Conservation (phyloP, 805 yeast genomes). For the Myxozyma nipponensis region DNA sequence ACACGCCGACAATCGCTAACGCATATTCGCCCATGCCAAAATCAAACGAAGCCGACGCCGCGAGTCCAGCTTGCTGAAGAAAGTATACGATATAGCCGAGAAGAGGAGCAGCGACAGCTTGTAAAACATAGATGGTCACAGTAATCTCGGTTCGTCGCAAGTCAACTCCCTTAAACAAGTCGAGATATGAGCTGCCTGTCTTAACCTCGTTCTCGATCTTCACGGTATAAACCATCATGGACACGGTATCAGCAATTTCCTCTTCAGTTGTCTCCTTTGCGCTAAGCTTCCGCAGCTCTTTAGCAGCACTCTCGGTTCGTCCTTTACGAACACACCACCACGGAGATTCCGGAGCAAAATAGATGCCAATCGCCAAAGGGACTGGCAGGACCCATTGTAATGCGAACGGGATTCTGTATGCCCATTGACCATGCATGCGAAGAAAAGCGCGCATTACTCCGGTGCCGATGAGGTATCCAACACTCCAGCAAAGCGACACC, state of each 20-base stretch:
- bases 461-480: constrained; percentile 55
- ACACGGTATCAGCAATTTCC: constrained; percentile 1
- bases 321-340: constrained; percentile 18
- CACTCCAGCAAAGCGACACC: constrained; percentile 50
- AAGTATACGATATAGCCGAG: constrained; percentile 44
- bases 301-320: constrained; percentile 7
- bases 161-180: constrained; percentile 20
- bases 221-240: constrained; percentile 13
- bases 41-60: constrained; percentile 4
- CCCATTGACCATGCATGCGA: constrained; percentile 35
- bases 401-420: constrained; percentile 55
- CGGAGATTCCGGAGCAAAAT: constrained; percentile 43
- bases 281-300: constrained; percentile 1
- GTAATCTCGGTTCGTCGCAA: constrained; percentile 29
- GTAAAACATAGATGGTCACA: constrained; percentile 40
- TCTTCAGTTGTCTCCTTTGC: background rate
- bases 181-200: constrained; percentile 13
- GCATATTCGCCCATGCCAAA: constrained; percentile 1
- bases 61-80: constrained; percentile 40
- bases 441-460: constrained; percentile 47
- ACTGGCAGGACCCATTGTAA: constrained; percentile 60
- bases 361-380: constrained; percentile 41
- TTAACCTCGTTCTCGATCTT: constrained; percentile 7
- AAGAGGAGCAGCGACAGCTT: constrained; percentile 37
- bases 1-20: constrained; percentile 9